These are phyloP conservation scores for Phytophthora pistaciae DNA, from an alignment of 352 stramenopile species.

Conservation along the genomic window DNA sequence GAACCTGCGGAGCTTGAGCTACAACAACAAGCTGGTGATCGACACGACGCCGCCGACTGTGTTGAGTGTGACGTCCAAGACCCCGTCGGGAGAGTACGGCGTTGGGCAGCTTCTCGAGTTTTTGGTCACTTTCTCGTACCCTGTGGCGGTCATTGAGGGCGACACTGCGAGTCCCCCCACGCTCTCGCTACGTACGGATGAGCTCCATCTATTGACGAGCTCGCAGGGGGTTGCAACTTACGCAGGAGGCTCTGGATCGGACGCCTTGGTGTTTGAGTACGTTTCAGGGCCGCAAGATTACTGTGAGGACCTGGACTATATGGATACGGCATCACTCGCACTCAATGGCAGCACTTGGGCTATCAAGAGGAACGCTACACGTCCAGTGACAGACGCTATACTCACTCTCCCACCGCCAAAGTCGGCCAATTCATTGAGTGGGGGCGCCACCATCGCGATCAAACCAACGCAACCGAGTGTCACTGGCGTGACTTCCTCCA, in stretches of 20 bases:
- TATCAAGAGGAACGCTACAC: slow-evolving; percentile 60
- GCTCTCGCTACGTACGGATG: slow-evolving; percentile 56
- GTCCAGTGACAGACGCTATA: slow-evolving; percentile 50
- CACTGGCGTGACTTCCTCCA: slow-evolving; percentile 41
- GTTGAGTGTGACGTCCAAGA: slow-evolving; percentile 49
- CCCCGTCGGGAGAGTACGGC: slow-evolving; percentile 65
- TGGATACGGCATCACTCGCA: slow-evolving; percentile 47
- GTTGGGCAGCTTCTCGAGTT: slow-evolving; percentile 61
- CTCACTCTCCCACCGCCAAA: slow-evolving; percentile 56
- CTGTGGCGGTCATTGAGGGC: slow-evolving; percentile 48
- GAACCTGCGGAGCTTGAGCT: slow-evolving; percentile 62
- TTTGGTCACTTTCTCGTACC: slow-evolving; percentile 57
- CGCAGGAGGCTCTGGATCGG: slow-evolving; percentile 57
- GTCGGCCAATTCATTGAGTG: slow-evolving; percentile 54
- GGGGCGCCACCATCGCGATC: slow-evolving; percentile 59
- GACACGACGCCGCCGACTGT: slow-evolving; percentile 60
- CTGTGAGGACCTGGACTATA: slow-evolving; percentile 74
- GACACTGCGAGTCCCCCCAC: slow-evolving; percentile 24
- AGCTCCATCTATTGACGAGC: slow-evolving; percentile 58
- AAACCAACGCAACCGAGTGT: slow-evolving; percentile 60
- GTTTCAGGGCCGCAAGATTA: slow-evolving; percentile 59
- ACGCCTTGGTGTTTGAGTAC: slow-evolving; percentile 65
- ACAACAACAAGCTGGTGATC: slow-evolving; percentile 66
- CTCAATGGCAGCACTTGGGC: slow-evolving; percentile 34
- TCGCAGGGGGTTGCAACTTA: slow-evolving; percentile 56